Conservation (phyloP, 305 asterid species). For the Fraxinus floribunda region DNA sequence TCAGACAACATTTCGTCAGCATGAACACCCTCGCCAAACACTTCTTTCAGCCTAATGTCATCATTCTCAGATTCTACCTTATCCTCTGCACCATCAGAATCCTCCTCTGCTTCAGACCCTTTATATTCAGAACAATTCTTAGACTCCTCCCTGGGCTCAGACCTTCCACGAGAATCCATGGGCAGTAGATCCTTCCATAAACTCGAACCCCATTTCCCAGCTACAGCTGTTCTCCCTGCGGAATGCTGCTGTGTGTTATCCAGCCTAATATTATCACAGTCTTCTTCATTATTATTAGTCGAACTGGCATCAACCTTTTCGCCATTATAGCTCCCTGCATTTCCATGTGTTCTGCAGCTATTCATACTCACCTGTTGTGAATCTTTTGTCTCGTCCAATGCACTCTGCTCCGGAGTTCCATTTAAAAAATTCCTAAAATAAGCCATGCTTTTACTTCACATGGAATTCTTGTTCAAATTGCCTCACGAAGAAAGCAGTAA, state of each 20-base stretch:
- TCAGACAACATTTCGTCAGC: slow-evolving; percentile 96
- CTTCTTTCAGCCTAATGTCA: slow-evolving; percentile 41
- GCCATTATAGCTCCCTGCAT: slow-evolving; percentile 33
- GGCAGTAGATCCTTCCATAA: slow-evolving; percentile 84
- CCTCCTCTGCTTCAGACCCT: slow-evolving; percentile 76
- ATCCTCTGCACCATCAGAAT: slow-evolving; percentile 65
- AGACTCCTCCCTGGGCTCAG: slow-evolving; percentile 80
- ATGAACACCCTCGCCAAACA: slow-evolving; percentile 59
- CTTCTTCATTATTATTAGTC: slow-evolving; percentile 46
- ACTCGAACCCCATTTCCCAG: slow-evolving; percentile 80
- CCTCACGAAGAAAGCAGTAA: background rate
- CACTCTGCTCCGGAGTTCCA: slow-evolving; percentile 47
- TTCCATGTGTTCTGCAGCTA: slow-evolving; percentile 41
- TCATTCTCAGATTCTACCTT: slow-evolving; percentile 60
- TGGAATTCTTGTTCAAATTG: slow-evolving; percentile 18
- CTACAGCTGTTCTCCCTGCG: slow-evolving; percentile 34
- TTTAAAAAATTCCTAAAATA: slow-evolving; percentile 54
- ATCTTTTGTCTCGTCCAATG: slow-evolving; percentile 50
- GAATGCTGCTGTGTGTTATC: slow-evolving; percentile 41
- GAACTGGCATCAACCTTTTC: slow-evolving; percentile 51
- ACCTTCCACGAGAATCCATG: slow-evolving; percentile 39
- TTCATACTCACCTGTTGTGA: slow-evolving; percentile 37
- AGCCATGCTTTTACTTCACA: slow-evolving; percentile 58
- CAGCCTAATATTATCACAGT: slow-evolving; percentile 25
- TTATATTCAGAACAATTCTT: slow-evolving; percentile 89